phyloP scores from a whole-genome alignment of 1,284 basidiomycete genomes.

The Apiotrichum sp. region DNA sequence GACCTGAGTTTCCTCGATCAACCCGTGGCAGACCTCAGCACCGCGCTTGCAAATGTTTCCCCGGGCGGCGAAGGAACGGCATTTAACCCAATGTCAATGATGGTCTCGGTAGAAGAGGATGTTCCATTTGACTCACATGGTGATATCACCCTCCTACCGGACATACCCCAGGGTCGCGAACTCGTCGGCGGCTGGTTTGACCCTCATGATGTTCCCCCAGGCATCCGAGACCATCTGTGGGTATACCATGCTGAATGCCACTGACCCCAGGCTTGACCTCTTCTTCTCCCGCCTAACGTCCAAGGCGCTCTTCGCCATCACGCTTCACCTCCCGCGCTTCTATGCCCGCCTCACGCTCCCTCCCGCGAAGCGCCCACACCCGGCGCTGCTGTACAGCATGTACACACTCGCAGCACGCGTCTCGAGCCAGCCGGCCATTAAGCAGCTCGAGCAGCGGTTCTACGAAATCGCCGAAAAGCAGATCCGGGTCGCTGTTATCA shows the following conservation, averaged over 20 bases:
- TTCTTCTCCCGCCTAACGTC: constrained; percentile 18
- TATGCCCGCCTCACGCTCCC: constrained; percentile 24
- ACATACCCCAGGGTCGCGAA: constrained; percentile 14
- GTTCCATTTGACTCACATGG: constrained; percentile 4
- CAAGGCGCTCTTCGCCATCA: constrained; percentile 3
- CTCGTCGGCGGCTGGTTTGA: constrained; percentile 36
- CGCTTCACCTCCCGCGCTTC: constrained; percentile 23
- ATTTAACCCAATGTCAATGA: background rate
- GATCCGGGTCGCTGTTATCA: constrained; percentile 23
- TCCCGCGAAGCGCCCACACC: constrained; percentile 25
- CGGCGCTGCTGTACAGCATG: constrained; percentile 25
- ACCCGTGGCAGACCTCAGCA: constrained; percentile 13
- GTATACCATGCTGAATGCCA: background rate
- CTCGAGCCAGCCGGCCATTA: constrained; percentile 25
- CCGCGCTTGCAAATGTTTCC: constrained; percentile 3
- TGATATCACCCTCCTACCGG: constrained; percentile 12
- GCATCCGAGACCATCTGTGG: constrained; percentile 32
- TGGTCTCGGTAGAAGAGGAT: background rate
- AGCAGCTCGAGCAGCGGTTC: constrained; percentile 28
- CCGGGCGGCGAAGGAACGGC: too few relatives aligned
- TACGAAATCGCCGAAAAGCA: constrained; percentile 29
- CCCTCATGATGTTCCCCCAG: constrained; percentile 28
- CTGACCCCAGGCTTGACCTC: constrained; percentile 17
- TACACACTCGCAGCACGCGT: constrained; percentile 22
- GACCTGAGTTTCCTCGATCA: constrained; percentile 20